Percentiles rank a stretch among this genome's conserved stretches.
These are phyloP conservation scores for Verticillium nonalfalfae DNA, from an alignment of 2,329 filamentous ascomycete species.

Conservation along the genomic window DNA sequence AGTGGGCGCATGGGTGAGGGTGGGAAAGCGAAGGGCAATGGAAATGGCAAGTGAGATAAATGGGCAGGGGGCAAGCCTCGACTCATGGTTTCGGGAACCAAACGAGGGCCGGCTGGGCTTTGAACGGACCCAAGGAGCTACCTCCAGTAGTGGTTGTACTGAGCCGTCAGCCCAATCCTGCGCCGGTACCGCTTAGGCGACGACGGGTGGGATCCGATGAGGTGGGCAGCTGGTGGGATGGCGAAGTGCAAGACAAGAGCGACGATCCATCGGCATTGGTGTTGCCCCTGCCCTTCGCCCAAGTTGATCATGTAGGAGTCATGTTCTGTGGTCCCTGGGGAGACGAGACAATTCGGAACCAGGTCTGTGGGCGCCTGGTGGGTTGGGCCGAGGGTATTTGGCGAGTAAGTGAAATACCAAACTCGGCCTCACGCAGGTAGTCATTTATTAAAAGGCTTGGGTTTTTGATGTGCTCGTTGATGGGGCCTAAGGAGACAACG, in stretches of 20 bases:
- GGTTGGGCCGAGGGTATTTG: neutral
- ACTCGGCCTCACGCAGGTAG: neutral
- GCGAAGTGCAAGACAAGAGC: neutral
- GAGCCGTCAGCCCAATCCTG: neutral
- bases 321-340: neutral
- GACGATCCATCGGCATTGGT: neutral
- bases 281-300: neutral
- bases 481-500: too few species aligned
- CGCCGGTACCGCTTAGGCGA: neutral
- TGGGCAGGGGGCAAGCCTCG: conserved; percentile 10
- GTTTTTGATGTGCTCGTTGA: too few species aligned
- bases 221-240: neutral
- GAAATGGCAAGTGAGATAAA: neutral
- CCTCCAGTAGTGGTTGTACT: too few species aligned
- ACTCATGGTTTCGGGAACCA: conserved; percentile 13
- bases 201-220: neutral
- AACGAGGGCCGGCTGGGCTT: conserved; percentile 1
- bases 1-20: neutral
- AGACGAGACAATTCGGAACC: neutral
- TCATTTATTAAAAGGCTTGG: neutral
- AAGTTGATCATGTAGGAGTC: neutral
- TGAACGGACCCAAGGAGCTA: too few species aligned
- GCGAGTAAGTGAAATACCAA: neutral
- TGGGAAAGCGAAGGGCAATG: neutral
- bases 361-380: neutral